Evolutionary conservation across 306 rosid species (phyloP).

Genomic region (Hippophae rhamnoides): DNA sequence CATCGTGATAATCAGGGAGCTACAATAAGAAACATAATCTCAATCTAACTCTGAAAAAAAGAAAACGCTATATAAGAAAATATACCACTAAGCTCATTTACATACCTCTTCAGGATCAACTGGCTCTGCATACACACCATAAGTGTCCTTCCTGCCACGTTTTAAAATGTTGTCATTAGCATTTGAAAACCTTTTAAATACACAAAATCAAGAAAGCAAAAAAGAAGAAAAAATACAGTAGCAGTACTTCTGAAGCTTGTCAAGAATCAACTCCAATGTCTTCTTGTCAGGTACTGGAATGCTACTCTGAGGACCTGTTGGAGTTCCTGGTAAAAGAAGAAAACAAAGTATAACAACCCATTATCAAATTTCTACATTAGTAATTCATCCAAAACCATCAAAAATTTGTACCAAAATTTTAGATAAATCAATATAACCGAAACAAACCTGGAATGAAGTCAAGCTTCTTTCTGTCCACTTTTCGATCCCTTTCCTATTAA

Average conservation of each 20-base stretch:
- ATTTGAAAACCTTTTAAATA: constrained; percentile 6
- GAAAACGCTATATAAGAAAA: constrained; percentile 6
- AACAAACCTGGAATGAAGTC: constrained; percentile 70
- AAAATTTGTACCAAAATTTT: constrained; percentile 6
- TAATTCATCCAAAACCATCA: not conserved
- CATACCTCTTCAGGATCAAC: constrained; percentile 97
- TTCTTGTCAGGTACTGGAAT: constrained; percentile 82
- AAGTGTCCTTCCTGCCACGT: constrained; percentile 89
- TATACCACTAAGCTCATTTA: not conserved
- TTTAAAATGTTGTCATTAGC: constrained; percentile 10
- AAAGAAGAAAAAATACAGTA: not conserved
- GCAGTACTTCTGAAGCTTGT: constrained; percentile 90
- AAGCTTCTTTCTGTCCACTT: constrained; percentile 68
- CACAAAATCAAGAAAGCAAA: constrained; percentile 10
- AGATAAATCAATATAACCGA: constrained; percentile 9
- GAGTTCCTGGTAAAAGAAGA: constrained; percentile 54
- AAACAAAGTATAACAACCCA: constrained; percentile 10
- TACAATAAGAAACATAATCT: constrained; percentile 29
- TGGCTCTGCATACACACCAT: constrained; percentile 93
- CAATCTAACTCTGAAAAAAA: constrained; percentile 13
- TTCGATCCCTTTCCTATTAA: constrained; percentile 70
- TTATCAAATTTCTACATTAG: not conserved
- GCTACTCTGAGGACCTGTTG: constrained; percentile 35
- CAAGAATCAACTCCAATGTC: constrained; percentile 78
- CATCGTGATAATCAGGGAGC: constrained; percentile 96